Evolutionary conservation across 2,329 filamentous ascomycete genomes (phyloP).

Genomic region (Ilyonectria robusta): DNA sequence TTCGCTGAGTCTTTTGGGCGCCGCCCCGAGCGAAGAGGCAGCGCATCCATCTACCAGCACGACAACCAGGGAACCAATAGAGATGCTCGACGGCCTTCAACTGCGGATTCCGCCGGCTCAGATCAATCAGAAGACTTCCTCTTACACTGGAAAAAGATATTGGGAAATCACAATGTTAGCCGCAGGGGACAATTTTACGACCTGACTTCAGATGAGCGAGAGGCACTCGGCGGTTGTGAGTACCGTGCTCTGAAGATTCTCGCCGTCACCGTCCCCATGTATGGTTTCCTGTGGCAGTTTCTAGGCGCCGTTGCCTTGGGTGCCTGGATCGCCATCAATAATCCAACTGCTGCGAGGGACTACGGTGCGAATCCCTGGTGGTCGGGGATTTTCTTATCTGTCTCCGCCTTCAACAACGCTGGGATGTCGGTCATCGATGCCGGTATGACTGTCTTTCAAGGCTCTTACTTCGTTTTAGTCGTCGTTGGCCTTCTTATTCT

Average conservation of each 20-base stretch:
- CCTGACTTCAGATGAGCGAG: constrained; percentile 66
- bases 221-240: constrained; percentile 73
- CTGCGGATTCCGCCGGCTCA: constrained; percentile 36
- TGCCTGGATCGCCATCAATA: constrained; percentile 71
- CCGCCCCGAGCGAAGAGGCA: constrained; percentile 22
- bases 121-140: constrained; percentile 48
- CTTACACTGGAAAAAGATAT: constrained; percentile 51
- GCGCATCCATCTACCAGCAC: constrained; percentile 42
- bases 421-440: constrained; percentile 78
- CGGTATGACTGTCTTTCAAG: constrained; percentile 75
- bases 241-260: constrained; percentile 74
- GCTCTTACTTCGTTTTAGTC: constrained; percentile 64
- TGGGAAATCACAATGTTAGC: constrained; percentile 57
- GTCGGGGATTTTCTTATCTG: constrained; percentile 77
- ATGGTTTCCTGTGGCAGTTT: constrained; percentile 72
- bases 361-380: constrained; percentile 78
- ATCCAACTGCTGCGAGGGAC: constrained; percentile 60
- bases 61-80: constrained; percentile 21
- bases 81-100: constrained; percentile 36
- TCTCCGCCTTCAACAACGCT: constrained; percentile 80
- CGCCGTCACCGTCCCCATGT: constrained; percentile 71
- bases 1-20: constrained; percentile 33
- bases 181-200: constrained; percentile 70
- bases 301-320: constrained; percentile 72
- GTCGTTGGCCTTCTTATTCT: constrained; percentile 71